Conservation (phyloP, 108 stramenopile species). For the Chaetoceros muelleri region DNA sequence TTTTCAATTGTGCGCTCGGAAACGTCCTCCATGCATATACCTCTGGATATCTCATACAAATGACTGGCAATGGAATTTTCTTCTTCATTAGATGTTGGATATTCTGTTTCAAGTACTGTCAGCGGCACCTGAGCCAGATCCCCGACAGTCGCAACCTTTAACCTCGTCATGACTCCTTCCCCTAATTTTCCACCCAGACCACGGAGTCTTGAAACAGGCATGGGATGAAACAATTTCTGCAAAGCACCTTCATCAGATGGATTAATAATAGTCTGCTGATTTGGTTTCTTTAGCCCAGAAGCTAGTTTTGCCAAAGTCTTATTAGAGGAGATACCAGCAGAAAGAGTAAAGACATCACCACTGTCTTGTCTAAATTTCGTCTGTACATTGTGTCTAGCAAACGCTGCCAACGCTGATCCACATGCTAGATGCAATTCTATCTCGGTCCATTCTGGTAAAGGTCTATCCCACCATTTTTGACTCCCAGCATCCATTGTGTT, state of each 20-base stretch:
- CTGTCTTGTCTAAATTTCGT: slow-evolving; percentile 5
- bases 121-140: slow-evolving; percentile 3
- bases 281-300: slow-evolving; percentile 51
- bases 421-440: slow-evolving; percentile 12
- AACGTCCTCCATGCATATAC: slow-evolving; percentile 5
- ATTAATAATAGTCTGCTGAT: slow-evolving; percentile 42
- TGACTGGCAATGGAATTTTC: not conserved
- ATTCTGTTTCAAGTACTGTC: not conserved
- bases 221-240: slow-evolving; percentile 10
- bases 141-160: not conserved
- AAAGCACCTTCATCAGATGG: slow-evolving; percentile 2
- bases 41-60: not conserved
- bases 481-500: slow-evolving; percentile 5
- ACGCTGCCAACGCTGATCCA: slow-evolving; percentile 27
- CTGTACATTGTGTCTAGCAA: slow-evolving; percentile 21
- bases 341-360: slow-evolving; percentile 35
- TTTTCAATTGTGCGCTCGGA: not conserved
- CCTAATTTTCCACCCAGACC: slow-evolving; percentile 19
- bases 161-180: not conserved
- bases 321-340: slow-evolving; percentile 45
- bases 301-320: slow-evolving; percentile 53
- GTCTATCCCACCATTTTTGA: slow-evolving; percentile 14
- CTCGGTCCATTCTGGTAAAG: slow-evolving; percentile 11
- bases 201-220: slow-evolving; percentile 10
- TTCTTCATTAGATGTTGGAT: not conserved